These are phyloP conservation scores for Schizothecium vesticola DNA, from an alignment of 495 filamentous ascomycete species.

Conservation along the genomic window DNA sequence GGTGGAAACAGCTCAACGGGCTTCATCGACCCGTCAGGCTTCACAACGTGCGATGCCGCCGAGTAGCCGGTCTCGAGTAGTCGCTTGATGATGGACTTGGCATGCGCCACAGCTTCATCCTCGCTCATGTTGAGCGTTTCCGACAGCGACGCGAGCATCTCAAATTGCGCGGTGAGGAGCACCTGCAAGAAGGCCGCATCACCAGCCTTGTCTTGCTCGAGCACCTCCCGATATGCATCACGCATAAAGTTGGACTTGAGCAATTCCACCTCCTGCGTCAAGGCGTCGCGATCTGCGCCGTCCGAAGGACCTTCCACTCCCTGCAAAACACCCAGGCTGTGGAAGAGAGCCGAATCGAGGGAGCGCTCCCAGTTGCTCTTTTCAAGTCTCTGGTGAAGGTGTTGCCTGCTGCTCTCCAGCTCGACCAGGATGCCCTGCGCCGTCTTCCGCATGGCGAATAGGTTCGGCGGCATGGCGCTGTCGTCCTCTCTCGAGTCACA, in stretches of 20 bases:
- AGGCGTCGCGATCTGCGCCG: constrained; percentile 60
- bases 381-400: constrained; percentile 75
- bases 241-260: constrained; percentile 77
- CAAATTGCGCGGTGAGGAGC: constrained; percentile 84
- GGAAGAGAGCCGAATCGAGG: constrained; percentile 80
- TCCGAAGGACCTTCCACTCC: constrained; percentile 66
- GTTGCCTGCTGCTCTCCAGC: constrained; percentile 80
- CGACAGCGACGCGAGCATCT: constrained; percentile 75
- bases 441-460: constrained; percentile 76
- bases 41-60: constrained; percentile 75
- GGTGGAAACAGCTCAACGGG: constrained; percentile 62
- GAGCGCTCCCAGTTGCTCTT: constrained; percentile 80
- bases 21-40: constrained; percentile 72
- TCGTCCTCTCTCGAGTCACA: constrained; percentile 66
- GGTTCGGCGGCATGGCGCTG: constrained; percentile 55
- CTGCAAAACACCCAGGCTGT: constrained; percentile 71
- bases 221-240: constrained; percentile 68
- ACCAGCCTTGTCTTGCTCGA: constrained; percentile 77
- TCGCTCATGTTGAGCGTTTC: constrained; percentile 76
- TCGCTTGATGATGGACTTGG: constrained; percentile 70
- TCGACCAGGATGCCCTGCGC: constrained; percentile 84
- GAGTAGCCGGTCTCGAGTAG: constrained; percentile 70
- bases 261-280: constrained; percentile 77
- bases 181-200: constrained; percentile 73
- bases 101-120: constrained; percentile 73